Conservation (phyloP, 805 yeast genomes). For the Candida tammaniensis region DNA sequence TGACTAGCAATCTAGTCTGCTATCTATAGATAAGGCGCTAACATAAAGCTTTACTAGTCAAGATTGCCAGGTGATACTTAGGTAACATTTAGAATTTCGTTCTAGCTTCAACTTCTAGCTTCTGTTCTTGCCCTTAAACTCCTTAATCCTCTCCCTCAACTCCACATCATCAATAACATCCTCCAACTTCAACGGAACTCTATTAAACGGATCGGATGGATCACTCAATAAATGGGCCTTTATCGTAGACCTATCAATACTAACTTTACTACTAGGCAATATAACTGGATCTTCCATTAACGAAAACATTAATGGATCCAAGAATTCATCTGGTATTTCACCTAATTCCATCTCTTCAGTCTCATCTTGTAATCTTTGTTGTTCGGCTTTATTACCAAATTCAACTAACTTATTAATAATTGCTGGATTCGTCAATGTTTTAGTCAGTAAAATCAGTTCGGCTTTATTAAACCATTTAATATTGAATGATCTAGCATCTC, state of each 20-base stretch:
- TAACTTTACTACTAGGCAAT: slow-evolving; percentile 82
- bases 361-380: slow-evolving; percentile 58
- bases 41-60: too few relatives aligned
- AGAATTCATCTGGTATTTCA: slow-evolving; percentile 92
- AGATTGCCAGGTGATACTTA: too few relatives aligned
- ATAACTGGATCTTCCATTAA: slow-evolving; percentile 95
- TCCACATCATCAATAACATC: slow-evolving; percentile 81
- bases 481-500: slow-evolving; percentile 88
- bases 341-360: slow-evolving; percentile 86
- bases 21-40: too few relatives aligned
- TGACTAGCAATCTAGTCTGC: too few relatives aligned
- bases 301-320: slow-evolving; percentile 96
- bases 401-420: slow-evolving; percentile 48
- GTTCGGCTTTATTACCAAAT: slow-evolving; percentile 68
- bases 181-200: slow-evolving; percentile 85
- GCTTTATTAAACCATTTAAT: slow-evolving; percentile 69
- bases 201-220: slow-evolving; percentile 95
- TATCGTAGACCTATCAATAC: slow-evolving; percentile 86
- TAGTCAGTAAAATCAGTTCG: slow-evolving; percentile 53
- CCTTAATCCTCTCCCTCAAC: slow-evolving; percentile 46
- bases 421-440: slow-evolving; percentile 48
- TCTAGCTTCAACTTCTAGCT: slow-evolving; percentile 30
- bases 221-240: slow-evolving; percentile 92
- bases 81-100: too few relatives aligned
- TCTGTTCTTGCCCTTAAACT: slow-evolving; percentile 50